Percentiles rank a stretch among this genome's conserved stretches.
Conservation (phyloP, 148 eudicot species). For the Gaultheria prostrata region DNA sequence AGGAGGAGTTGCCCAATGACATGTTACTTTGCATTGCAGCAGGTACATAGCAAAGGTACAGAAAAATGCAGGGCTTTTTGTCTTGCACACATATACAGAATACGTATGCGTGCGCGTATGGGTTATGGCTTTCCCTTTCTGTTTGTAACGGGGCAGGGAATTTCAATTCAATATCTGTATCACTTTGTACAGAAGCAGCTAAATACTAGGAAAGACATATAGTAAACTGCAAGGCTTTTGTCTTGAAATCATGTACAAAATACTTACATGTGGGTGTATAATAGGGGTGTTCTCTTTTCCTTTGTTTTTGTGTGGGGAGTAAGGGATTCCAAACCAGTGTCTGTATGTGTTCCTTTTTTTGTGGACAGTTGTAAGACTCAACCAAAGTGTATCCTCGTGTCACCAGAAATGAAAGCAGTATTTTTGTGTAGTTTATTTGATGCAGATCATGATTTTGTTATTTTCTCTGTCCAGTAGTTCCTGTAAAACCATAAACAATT, state of each 20-base stretch:
- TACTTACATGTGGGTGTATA: too few relatives aligned
- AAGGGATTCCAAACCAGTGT: background rate
- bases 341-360: background rate
- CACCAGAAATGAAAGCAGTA: background rate
- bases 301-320: background rate
- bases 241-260: background rate
- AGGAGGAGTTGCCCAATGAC: background rate
- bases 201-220: background rate
- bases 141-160: background rate
- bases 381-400: background rate
- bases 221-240: too few relatives aligned
- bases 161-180: background rate
- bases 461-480: too few relatives aligned
- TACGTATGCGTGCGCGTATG: background rate
- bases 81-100: background rate
- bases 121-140: background rate
- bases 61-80: background rate
- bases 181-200: background rate
- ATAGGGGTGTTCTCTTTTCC: background rate
- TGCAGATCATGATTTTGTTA: background rate
- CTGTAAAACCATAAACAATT: too few relatives aligned
- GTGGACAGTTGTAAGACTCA: background rate
- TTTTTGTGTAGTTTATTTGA: background rate
- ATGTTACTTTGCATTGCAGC: background rate
- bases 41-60: background rate